Percentiles rank a stretch among this genome's conserved stretches.
phyloP scores from a whole-genome alignment of 768 basidiomycete species.

The Solioccasus polychromus region DNA sequence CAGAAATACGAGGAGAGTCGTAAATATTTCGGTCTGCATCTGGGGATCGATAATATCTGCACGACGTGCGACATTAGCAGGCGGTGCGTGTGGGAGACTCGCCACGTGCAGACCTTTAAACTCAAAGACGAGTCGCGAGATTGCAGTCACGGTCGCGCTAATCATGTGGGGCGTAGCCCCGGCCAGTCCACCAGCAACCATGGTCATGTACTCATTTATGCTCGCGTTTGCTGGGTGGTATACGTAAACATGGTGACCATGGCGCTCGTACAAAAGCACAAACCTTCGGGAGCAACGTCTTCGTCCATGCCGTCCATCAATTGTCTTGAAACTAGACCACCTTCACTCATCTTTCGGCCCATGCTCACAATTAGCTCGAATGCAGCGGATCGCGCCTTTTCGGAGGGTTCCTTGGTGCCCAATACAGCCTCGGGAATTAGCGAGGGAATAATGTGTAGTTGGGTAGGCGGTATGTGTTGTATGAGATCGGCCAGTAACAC shows the following conservation, averaged over 20 bases:
- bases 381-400: slow-evolving; percentile 83
- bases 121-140: slow-evolving; percentile 92
- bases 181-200: slow-evolving; percentile 93
- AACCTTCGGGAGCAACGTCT: slow-evolving; percentile 48
- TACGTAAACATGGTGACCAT: slow-evolving; percentile 5
- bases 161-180: slow-evolving; percentile 97
- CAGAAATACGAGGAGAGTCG: slow-evolving; percentile 86
- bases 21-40: slow-evolving; percentile 82
- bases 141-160: slow-evolving; percentile 91
- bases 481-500: slow-evolving; percentile 70
- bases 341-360: slow-evolving; percentile 87
- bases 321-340: slow-evolving; percentile 76
- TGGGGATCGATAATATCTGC: slow-evolving; percentile 63
- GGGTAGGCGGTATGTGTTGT: slow-evolving; percentile 59
- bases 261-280: slow-evolving; percentile 1
- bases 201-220: slow-evolving; percentile 92
- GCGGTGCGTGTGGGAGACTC: not conserved
- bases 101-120: slow-evolving; percentile 67
- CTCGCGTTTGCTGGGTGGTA: slow-evolving; percentile 56
- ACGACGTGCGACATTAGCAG: slow-evolving; percentile 1
- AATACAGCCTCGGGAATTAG: slow-evolving; percentile 92
- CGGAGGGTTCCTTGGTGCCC: slow-evolving; percentile 95
- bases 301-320: slow-evolving; percentile 85
- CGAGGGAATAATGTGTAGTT: slow-evolving; percentile 81
- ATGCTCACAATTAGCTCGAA: slow-evolving; percentile 89